Evolutionary conservation across 805 yeast genomes (phyloP), one percentile per base, ranked within the genome.

Genomic region (Yamadazyma kitorensis): DNA sequence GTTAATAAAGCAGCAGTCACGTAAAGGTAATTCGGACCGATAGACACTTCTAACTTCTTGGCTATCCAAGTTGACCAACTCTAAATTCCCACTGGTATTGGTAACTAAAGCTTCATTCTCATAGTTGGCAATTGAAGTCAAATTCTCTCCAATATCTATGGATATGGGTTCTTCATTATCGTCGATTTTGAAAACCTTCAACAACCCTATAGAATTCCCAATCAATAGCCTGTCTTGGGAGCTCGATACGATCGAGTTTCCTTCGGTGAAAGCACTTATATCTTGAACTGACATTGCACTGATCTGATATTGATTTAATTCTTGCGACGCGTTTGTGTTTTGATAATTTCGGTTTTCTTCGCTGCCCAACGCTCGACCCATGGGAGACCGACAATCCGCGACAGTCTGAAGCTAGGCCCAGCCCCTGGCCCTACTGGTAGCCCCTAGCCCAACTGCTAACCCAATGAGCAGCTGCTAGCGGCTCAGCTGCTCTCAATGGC

Each of bases 91-190:
- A 9, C 48, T 48, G 1, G 61, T 57, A 5, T 67, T 66, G 0
- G 78, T 59, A 17, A 71, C 54, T 8, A 55, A 36, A 19, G 57
- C 34, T 11, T 47, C 47, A 9, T 46, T 36, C 5, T 39, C 30
- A 30, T 38, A 36, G 7, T 6, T 51, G 34, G 45, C 45, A 36
- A 76, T 44, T 0, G 75, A 59, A 1, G 78, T 72, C 29, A 76
- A 47, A 31, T 68, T 64, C 15, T 70, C 73, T 7, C 64, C 44
- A 4, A 71, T 67, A 44, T 80, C 84, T 6, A 78, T 44, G 5
- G 81, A 69, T 17, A 65, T 74, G 3, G 87, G 86, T 51, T 81
- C 86, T 33, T 72, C 65, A 29, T 77, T 77, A 17, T 68, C 65
- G 28, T 60, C 52, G 10, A 67, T 43, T 35, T 70, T 61, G 43